Evolutionary conservation across 2,329 filamentous ascomycete species (phyloP).

Genomic region (Sporothrix humicola): DNA sequence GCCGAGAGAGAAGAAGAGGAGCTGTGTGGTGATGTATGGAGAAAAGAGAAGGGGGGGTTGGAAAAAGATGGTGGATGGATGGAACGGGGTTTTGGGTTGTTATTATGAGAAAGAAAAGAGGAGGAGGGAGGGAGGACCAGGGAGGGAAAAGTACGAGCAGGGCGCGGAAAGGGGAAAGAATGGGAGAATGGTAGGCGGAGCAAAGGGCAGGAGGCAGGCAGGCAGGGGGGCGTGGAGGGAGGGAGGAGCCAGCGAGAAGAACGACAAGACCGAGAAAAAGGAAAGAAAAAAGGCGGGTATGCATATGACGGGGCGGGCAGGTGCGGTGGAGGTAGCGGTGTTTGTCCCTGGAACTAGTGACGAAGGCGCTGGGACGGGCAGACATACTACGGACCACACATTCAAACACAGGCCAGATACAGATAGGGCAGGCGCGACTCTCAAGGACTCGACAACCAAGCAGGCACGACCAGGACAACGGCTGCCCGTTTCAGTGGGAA

Average conservation of each 20-base stretch:
- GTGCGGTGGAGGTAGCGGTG: not conserved
- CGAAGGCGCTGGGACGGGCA: not conserved
- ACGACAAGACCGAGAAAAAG: constrained; percentile 19
- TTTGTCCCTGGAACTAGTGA: constrained; percentile 10
- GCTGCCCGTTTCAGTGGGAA: constrained; percentile 7
- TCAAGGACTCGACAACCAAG: constrained; percentile 15
- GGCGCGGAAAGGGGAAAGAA: constrained; percentile 20
- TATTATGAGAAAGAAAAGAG: constrained; percentile 29
- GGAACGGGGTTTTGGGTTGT: constrained; percentile 26
- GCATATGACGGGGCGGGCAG: constrained; percentile 32
- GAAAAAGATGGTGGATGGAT: constrained; percentile 32
- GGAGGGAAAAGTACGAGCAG: constrained; percentile 19
- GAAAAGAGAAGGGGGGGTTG: constrained; percentile 31
- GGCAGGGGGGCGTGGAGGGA: constrained; percentile 13
- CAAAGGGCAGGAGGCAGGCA: constrained; percentile 25
- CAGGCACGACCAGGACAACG: not conserved
- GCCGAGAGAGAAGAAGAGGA: constrained; percentile 4
- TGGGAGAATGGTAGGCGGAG: constrained; percentile 24
- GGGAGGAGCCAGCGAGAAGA: constrained; percentile 1
- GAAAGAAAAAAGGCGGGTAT: constrained; percentile 31
- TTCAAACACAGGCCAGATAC: too few relatives aligned
- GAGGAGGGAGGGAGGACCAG: constrained; percentile 15
- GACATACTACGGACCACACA: not conserved
- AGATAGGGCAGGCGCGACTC: not conserved
- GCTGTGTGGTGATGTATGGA: constrained; percentile 29